phyloP scores from a whole-genome alignment of 2,329 filamentous ascomycete species.

The Fusarium nanum region DNA sequence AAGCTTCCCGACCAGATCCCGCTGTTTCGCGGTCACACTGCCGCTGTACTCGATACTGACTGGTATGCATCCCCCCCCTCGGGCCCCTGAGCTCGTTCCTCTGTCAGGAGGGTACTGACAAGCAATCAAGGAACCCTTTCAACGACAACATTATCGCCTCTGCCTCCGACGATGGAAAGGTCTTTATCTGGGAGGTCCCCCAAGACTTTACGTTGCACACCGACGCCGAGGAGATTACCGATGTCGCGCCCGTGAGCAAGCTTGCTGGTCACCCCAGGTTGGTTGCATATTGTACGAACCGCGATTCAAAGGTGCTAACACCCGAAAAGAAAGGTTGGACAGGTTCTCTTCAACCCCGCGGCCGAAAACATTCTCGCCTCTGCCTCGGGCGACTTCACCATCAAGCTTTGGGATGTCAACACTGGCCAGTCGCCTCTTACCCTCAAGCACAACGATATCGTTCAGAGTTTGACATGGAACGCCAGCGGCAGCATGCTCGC shows the following conservation, averaged over 20 bases:
- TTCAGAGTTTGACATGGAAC: slow-evolving; percentile 96
- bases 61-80: slow-evolving; percentile 69
- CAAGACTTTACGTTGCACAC: slow-evolving; percentile 85
- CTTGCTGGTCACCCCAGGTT: slow-evolving; percentile 89
- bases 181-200: slow-evolving; percentile 96
- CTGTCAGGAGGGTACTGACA: slow-evolving; percentile 23
- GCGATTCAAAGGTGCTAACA: slow-evolving; percentile 29
- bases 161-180: slow-evolving; percentile 95
- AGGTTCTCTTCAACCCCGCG: slow-evolving; percentile 96
- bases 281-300: slow-evolving; percentile 37
- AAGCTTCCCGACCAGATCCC: slow-evolving; percentile 93
- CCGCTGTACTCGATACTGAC: slow-evolving; percentile 95
- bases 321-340: slow-evolving; percentile 86
- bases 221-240: slow-evolving; percentile 84
- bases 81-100: slow-evolving; percentile 15
- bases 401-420: slow-evolving; percentile 96
- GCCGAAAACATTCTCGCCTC: slow-evolving; percentile 96
- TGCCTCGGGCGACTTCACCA: slow-evolving; percentile 91
- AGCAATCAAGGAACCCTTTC: slow-evolving; percentile 82
- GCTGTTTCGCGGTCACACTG: slow-evolving; percentile 95
- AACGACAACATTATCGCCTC: slow-evolving; percentile 94
- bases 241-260: slow-evolving; percentile 84
- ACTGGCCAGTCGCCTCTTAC: slow-evolving; percentile 79
- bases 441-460: slow-evolving; percentile 89
- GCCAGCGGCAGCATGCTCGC: slow-evolving; percentile 86